Evolutionary conservation across 2,329 filamentous ascomycete species (phyloP), one percentile per base, ranked within the genome.

Genomic region (Aspergillus chevalieri): DNA sequence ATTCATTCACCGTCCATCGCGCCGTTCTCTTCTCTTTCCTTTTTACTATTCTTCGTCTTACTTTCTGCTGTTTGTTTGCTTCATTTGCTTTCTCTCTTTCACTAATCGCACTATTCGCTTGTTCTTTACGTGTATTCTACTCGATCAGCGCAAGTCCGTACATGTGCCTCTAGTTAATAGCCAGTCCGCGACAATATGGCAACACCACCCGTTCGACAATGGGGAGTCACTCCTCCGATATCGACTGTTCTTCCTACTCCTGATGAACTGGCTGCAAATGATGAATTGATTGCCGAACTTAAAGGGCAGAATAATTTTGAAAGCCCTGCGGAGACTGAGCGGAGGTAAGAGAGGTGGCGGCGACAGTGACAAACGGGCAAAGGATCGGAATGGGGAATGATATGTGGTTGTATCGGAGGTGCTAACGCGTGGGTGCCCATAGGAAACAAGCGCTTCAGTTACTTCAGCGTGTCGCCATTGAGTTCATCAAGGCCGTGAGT

Each of bases 251-350:
- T 90, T 21, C 93, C 93, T 4, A 93, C 86, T 1, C 80, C 86
- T 48, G 74, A 80, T 34, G 92, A 98, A 68, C 81, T 86, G 49
- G 79, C 85, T 56, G 81, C 86, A 46, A 94, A 89, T 60, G 84
- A 89, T 57, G 78, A 84, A 49, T 80, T 98, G 42, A 80, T 95
- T 49, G 83, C 87, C 49, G 91, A 96, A 71, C 75, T 98, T 53
- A 89, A 89, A 67, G 78, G 78, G 38, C 88, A 96, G 71, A 92
- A 94, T 71, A 95, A 93, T 47, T 98, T 95, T 62, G 93, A 97
- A 71, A 83, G 82, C 47, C 80, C 83, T 12, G 79, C 87, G 41
- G 93, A 94, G 65, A 95, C 89, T 3, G 80, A 89, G 54, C 89
- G 87, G 68, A 85, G 91, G 88, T 89, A 69, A 51, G 50, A 44